Base-by-base conservation (phyloP, 192 early-diverging fungal genomes). In the Mycoemilia scoparia region DNA sequence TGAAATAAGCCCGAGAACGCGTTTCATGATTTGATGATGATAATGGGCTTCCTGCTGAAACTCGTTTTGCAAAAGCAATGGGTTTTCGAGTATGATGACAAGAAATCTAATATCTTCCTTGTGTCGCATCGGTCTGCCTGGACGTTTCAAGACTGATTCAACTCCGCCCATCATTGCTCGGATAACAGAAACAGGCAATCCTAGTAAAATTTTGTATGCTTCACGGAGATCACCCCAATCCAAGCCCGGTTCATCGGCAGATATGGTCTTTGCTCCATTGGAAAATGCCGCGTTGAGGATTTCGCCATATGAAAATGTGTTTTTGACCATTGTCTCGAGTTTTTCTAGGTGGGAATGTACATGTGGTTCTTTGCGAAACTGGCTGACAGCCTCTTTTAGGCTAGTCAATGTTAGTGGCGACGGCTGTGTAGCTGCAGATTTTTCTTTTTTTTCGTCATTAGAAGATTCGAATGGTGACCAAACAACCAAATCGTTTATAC, bases 41-140 rank as follows among this genome's bases (percentile, higher is more conserved):
- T 82, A 82, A 33, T 70, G 61, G 4, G 76, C 63, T 43, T 93
- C 88, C 33, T 77, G 67, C 4, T 67, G 66, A 24, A 70, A 82
- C 31, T 62, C 73, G 39, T 82, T 76, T 32, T 80, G 78, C 11
- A 69, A 44, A 5, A 93, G 51, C 21, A 88, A 57, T 9, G 89
- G 87, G 34, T 85, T 86, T 34, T 92, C 86, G 1, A 93, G 45
- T 21, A 95, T 63, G 18, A 90, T 78, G 36, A 90, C 49, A 26
- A 95, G 59, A 34, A 88, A 88, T 24, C 73, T 69, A 18, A 88
- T 72, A 21, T 90, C 84, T 10, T 63, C 62, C 11, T 52, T 47
- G 16, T 46, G 28, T 21, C 21, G 24, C 31, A 63, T 29, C 11
- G 51, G 60, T 39, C 50, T 36, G 36, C 59, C 53, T 1, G 80